Percentiles rank a stretch among this genome's conserved stretches.
Conservation (phyloP, 768 basidiomycete genomes). For the Austroboletus festivus region DNA sequence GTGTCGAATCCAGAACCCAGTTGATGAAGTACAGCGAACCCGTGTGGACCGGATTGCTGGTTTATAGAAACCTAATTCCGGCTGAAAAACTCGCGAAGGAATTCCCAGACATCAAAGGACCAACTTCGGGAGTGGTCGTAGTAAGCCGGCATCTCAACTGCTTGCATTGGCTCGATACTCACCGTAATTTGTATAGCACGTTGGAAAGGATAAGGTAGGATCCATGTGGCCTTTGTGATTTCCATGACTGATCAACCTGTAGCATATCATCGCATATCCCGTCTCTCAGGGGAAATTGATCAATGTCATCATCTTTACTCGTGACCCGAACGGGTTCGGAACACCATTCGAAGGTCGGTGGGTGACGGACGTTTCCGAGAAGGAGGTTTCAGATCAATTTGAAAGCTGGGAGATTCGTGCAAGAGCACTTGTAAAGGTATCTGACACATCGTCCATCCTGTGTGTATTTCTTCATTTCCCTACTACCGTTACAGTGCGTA, state of each 20-base stretch:
- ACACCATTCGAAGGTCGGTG: constrained; percentile 30
- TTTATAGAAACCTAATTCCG: constrained; percentile 39
- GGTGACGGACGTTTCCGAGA: constrained; percentile 28
- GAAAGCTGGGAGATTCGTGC: constrained; percentile 22
- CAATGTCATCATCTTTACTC: constrained; percentile 34
- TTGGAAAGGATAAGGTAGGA: constrained; percentile 20
- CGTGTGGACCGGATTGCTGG: constrained; percentile 37
- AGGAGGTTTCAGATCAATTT: constrained; percentile 31
- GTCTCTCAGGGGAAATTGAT: constrained; percentile 35
- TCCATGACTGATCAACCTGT: constrained; percentile 1
- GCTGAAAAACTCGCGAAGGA: constrained; percentile 28
- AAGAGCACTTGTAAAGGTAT: constrained; percentile 13
- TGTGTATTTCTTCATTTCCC: neutral
- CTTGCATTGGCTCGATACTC: neutral
- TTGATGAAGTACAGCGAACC: constrained; percentile 30
- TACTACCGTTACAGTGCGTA: constrained; percentile 29
- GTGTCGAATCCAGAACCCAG: constrained; percentile 4
- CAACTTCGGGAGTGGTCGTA: constrained; percentile 26
- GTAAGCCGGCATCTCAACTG: neutral
- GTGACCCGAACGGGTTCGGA: constrained; percentile 30
- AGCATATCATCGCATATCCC: constrained; percentile 27
- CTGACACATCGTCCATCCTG: neutral
- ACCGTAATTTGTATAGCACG: constrained; percentile 15
- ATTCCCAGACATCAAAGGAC: constrained; percentile 28
- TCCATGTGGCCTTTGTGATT: neutral